phyloP scores from a whole-genome alignment of 495 filamentous ascomycete genomes.

The Daldinia concentrica region DNA sequence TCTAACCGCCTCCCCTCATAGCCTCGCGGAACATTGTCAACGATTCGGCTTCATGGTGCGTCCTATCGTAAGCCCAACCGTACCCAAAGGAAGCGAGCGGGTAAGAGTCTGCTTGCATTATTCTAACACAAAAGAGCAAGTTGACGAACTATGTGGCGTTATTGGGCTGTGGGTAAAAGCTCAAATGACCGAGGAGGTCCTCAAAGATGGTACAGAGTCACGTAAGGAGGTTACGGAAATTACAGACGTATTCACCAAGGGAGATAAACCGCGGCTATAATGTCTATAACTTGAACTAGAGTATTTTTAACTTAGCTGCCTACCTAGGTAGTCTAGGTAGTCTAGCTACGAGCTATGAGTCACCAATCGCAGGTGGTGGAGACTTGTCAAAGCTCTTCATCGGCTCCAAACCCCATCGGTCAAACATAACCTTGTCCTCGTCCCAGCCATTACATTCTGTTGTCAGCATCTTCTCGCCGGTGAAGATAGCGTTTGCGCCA shows the following conservation, averaged over 20 bases:
- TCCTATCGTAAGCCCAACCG: conserved; percentile 65
- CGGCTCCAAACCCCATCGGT: conserved; percentile 76
- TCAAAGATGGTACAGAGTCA: background rate
- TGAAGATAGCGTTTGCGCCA: conserved; percentile 88
- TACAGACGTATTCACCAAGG: conserved; percentile 8
- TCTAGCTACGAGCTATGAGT: background rate
- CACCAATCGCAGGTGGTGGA: background rate
- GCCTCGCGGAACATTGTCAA: conserved; percentile 63
- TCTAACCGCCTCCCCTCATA: conserved; percentile 56
- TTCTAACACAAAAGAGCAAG: conserved; percentile 57
- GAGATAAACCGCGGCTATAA: conserved; percentile 28
- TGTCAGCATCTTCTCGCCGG: conserved; percentile 91
- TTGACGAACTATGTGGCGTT: conserved; percentile 52
- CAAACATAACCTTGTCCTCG: conserved; percentile 82
- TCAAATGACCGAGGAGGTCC: background rate
- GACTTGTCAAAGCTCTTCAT: conserved; percentile 56
- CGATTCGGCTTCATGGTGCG: conserved; percentile 60
- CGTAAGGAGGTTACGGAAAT: background rate
- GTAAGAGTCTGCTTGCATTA: conserved; percentile 66
- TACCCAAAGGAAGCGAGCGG: conserved; percentile 60
- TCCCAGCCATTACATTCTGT: conserved; percentile 90
- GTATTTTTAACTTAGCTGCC: background rate
- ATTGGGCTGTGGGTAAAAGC: conserved; percentile 55
- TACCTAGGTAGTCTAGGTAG: too few relatives aligned
- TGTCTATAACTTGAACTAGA: conserved; percentile 1